These are phyloP conservation scores for Planoprotostelium fungivorum DNA, from an alignment of 78 protist genomes.

Conservation along the genomic window DNA sequence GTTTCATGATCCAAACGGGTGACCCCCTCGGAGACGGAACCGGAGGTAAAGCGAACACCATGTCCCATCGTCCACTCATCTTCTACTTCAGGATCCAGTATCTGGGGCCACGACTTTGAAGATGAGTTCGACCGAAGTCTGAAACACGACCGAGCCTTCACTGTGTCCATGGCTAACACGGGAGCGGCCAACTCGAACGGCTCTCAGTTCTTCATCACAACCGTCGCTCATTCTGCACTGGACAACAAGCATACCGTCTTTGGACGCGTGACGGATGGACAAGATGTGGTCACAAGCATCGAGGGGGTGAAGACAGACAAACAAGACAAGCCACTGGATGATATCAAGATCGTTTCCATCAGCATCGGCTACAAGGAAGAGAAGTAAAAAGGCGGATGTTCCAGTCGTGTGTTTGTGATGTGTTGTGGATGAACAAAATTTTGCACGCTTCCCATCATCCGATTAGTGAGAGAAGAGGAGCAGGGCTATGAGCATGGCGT, in stretches of 20 bases:
- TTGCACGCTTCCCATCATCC: too few relatives aligned
- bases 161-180: conserved; percentile 90
- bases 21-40: conserved; percentile 89
- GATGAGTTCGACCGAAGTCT: conserved; percentile 85
- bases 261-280: conserved; percentile 87
- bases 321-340: conserved; percentile 66
- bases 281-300: conserved; percentile 78
- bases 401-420: too few relatives aligned
- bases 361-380: conserved; percentile 3
- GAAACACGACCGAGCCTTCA: conserved; percentile 81
- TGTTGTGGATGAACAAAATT: too few relatives aligned
- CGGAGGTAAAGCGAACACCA: conserved; percentile 34
- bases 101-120: conserved; percentile 92
- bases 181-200: conserved; percentile 92
- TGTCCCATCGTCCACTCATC: not conserved
- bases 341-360: conserved; percentile 44
- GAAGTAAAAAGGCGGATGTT: not conserved
- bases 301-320: conserved; percentile 60
- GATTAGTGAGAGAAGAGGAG: too few relatives aligned
- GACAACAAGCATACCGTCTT: conserved; percentile 96
- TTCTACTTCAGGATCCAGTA: conserved; percentile 14
- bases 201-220: conserved; percentile 91
- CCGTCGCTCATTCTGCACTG: conserved; percentile 77
- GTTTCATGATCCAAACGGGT: conserved; percentile 95
- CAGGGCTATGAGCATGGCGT: too few relatives aligned